Percentiles rank a stretch among this genome's conserved stretches.
Conservation (phyloP, 2,329 filamentous ascomycete genomes). For the Pseudonectria foliicola region DNA sequence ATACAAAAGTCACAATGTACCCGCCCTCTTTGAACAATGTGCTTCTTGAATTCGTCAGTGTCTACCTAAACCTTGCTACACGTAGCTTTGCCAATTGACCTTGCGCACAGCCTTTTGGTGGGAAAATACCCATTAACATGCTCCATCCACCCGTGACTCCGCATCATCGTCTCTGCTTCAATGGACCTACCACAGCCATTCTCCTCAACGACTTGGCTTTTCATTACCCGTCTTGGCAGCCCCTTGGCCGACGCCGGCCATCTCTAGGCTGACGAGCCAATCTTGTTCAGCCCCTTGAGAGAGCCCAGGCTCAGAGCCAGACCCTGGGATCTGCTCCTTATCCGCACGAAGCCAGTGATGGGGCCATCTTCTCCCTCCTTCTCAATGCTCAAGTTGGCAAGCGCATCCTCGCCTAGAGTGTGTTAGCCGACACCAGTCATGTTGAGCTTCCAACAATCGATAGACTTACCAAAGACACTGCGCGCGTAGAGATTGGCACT, state of each 20-base stretch:
- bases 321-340: constrained; percentile 93
- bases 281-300: constrained; percentile 88
- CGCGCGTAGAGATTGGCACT: constrained; percentile 94
- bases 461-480: constrained; percentile 88
- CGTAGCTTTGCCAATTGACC: constrained; percentile 23
- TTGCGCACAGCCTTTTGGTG: constrained; percentile 24
- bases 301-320: constrained; percentile 89
- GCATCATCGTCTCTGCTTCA: constrained; percentile 23
- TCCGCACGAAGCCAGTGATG: constrained; percentile 94
- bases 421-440: constrained; percentile 15
- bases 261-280: constrained; percentile 36
- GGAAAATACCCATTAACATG: constrained; percentile 27
- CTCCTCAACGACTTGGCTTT: constrained; percentile 9
- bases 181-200: constrained; percentile 11
- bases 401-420: constrained; percentile 82
- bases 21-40: constrained; percentile 10
- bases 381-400: constrained; percentile 96
- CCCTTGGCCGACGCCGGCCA: constrained; percentile 1
- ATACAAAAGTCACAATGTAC: no score
- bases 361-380: constrained; percentile 93
- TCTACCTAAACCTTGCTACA: constrained; percentile 24
- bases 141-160: constrained; percentile 23
- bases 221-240: constrained; percentile 3
- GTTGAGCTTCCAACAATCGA: no score
- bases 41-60: constrained; percentile 9